These are phyloP conservation scores for Coniochaeta pulveracea DNA, from an alignment of 2,329 filamentous ascomycete species.

Conservation along the genomic window DNA sequence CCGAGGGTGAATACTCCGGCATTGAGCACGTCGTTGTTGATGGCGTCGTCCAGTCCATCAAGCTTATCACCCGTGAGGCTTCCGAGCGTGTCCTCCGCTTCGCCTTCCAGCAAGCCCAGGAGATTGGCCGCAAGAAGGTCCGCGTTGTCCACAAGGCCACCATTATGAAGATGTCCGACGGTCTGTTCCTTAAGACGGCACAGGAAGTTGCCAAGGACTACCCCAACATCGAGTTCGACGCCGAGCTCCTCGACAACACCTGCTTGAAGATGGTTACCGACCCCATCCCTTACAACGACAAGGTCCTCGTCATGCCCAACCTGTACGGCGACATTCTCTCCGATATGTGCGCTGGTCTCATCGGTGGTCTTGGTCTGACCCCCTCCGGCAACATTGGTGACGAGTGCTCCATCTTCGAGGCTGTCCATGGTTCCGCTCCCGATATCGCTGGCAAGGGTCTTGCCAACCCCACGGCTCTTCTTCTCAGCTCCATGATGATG, in stretches of 20 bases:
- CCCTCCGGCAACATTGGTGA: slow-evolving; percentile 98
- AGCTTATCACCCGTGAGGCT: slow-evolving; percentile 94
- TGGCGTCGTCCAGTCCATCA: slow-evolving; percentile 97
- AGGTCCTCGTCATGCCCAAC: slow-evolving; percentile 97
- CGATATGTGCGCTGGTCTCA: slow-evolving; percentile 98
- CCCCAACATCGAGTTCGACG: slow-evolving; percentile 91
- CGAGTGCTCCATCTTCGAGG: slow-evolving; percentile 99
- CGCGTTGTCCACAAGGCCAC: slow-evolving; percentile 98
- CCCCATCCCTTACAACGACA: slow-evolving; percentile 94
- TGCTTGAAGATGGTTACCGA: slow-evolving; percentile 98
- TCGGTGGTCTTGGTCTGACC: slow-evolving; percentile 92
- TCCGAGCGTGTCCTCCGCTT: slow-evolving; percentile 93
- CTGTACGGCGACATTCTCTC: slow-evolving; percentile 99
- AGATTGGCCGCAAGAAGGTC: slow-evolving; percentile 91
- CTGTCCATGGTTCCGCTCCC: slow-evolving; percentile 92
- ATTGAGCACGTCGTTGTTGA: slow-evolving; percentile 98
- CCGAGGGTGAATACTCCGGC: slow-evolving; percentile 97
- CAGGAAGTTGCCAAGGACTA: slow-evolving; percentile 86
- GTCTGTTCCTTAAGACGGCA: slow-evolving; percentile 88
- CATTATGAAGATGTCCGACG: slow-evolving; percentile 99
- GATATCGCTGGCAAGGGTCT: slow-evolving; percentile 94
- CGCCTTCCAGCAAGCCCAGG: slow-evolving; percentile 94
- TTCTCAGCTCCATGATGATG: slow-evolving; percentile 99
- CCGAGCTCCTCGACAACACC: slow-evolving; percentile 97
- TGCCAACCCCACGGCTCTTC: slow-evolving; percentile 92